A percentile compares a stretch with the other conserved stretches of the same genome.
Evolutionary conservation across 1,139 yeast species (phyloP).

Genomic region (Eremothecium sinecaudum): DNA sequence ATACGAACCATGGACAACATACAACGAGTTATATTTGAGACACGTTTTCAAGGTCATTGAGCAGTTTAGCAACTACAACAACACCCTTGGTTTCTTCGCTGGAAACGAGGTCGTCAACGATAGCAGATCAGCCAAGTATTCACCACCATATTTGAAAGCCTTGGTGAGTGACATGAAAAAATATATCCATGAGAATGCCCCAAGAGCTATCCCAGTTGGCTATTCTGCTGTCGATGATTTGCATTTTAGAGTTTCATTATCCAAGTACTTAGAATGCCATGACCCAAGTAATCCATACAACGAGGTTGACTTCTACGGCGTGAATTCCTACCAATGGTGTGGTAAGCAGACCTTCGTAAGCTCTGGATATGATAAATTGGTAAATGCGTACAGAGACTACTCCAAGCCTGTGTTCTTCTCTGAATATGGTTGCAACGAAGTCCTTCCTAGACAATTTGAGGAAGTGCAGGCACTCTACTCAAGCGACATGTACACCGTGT

Average conservation of each 20-base stretch:
- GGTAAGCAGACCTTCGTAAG: conserved; percentile 74
- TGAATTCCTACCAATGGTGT: conserved; percentile 96
- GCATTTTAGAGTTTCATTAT: conserved; percentile 60
- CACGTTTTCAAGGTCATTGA: conserved; percentile 76
- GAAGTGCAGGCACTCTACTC: conserved; percentile 71
- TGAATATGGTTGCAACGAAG: conserved; percentile 88
- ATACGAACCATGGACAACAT: conserved; percentile 82
- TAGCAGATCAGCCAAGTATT: conserved; percentile 53
- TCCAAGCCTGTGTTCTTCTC: conserved; percentile 78
- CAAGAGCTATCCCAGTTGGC: conserved; percentile 77
- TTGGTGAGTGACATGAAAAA: conserved; percentile 70
- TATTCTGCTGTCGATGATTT: conserved; percentile 95
- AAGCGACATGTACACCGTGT: conserved; percentile 63
- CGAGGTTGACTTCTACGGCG: conserved; percentile 85
- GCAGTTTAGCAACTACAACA: conserved; percentile 75
- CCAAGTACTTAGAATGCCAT: conserved; percentile 74
- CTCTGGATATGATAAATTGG: conserved; percentile 74
- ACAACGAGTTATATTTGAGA: conserved; percentile 55
- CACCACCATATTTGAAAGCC: conserved; percentile 69
- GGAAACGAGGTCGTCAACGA: conserved; percentile 92
- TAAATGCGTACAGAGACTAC: conserved; percentile 57
- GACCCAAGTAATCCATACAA: conserved; percentile 41
- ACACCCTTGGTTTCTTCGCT: conserved; percentile 86
- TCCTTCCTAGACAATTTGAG: conserved; percentile 68
- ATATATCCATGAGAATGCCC: conserved; percentile 50